Evolutionary conservation across 495 filamentous ascomycete species (phyloP).

Genomic region (Penicillium pancosmium): DNA sequence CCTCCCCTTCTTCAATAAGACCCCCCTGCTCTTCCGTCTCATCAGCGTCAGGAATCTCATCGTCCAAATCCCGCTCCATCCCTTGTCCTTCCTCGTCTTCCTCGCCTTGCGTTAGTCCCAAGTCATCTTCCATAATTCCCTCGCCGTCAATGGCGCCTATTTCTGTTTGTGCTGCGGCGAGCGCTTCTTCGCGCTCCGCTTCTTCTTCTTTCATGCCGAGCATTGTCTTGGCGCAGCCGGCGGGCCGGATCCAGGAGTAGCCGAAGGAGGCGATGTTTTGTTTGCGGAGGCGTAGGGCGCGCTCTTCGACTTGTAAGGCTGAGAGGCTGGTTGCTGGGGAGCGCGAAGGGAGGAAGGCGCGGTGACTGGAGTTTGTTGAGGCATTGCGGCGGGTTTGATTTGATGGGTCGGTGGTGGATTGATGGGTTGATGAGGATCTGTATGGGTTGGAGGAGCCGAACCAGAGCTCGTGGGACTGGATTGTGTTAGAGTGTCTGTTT

Average conservation of each 20-base stretch:
- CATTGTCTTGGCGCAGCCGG: conserved; percentile 74
- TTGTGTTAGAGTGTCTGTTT: conserved; percentile 8
- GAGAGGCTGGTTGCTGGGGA: conserved; percentile 49
- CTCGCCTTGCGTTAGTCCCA: conserved; percentile 28
- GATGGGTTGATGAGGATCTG: conserved; percentile 37
- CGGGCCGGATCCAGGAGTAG: conserved; percentile 76
- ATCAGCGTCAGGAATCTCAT: conserved; percentile 46
- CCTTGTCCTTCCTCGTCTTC: conserved; percentile 36
- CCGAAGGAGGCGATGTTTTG: conserved; percentile 75
- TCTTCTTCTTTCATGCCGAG: conserved; percentile 77
- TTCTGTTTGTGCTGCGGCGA: conserved; percentile 69
- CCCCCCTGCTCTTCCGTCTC: conserved; percentile 30
- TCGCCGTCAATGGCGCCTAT: conserved; percentile 60
- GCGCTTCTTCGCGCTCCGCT: conserved; percentile 77
- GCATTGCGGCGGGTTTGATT: conserved; percentile 37
- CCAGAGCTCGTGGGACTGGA: conserved; percentile 70
- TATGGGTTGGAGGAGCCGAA: conserved; percentile 58
- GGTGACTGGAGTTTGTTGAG: conserved; percentile 21
- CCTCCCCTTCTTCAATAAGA: conserved; percentile 45
- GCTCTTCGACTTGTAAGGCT: conserved; percentile 68
- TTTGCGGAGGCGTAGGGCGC: conserved; percentile 66
- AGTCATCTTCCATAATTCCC: conserved; percentile 38
- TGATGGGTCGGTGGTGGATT: conserved; percentile 16
- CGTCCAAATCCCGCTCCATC: conserved; percentile 53
- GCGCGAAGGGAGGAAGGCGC: conserved; percentile 33